phyloP scores from a whole-genome alignment of 2,329 filamentous ascomycete genomes.

The Fusarium sp. region DNA sequence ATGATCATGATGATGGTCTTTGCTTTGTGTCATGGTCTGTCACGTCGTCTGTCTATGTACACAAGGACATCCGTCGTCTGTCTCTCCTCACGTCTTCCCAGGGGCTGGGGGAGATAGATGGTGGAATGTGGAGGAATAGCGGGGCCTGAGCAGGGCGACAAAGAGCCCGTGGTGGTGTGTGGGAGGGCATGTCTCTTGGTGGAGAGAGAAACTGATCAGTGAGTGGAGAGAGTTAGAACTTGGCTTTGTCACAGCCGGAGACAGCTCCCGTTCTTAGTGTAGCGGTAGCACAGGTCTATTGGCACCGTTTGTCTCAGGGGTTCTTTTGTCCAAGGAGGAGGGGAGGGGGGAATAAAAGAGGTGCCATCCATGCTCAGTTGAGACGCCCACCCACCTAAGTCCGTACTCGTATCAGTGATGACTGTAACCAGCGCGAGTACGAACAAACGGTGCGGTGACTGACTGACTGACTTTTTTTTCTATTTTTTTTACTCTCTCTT shows the following conservation, averaged over 20 bases:
- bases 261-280: constrained; percentile 41
- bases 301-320: constrained; percentile 39
- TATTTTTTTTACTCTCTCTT: constrained; percentile 12
- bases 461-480: neutral
- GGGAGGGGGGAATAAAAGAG: constrained; percentile 16
- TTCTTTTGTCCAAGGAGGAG: constrained; percentile 3
- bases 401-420: constrained; percentile 35
- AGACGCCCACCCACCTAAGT: neutral
- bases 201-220: constrained; percentile 4
- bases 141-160: neutral
- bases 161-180: neutral
- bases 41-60: neutral
- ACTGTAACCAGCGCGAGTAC: neutral
- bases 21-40: neutral
- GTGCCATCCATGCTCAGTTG: constrained; percentile 5
- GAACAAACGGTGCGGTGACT: neutral
- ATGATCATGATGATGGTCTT: neutral
- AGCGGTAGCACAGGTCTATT: constrained; percentile 34
- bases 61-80: neutral
- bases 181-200: neutral
- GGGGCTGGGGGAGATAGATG: constrained; percentile 12
- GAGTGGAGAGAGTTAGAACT: constrained; percentile 22
- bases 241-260: constrained; percentile 37
- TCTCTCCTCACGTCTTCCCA: neutral
- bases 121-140: constrained; percentile 21